These are phyloP conservation scores for Neurospora sp. DNA, from an alignment of 495 filamentous ascomycete species.

Conservation along the genomic window DNA sequence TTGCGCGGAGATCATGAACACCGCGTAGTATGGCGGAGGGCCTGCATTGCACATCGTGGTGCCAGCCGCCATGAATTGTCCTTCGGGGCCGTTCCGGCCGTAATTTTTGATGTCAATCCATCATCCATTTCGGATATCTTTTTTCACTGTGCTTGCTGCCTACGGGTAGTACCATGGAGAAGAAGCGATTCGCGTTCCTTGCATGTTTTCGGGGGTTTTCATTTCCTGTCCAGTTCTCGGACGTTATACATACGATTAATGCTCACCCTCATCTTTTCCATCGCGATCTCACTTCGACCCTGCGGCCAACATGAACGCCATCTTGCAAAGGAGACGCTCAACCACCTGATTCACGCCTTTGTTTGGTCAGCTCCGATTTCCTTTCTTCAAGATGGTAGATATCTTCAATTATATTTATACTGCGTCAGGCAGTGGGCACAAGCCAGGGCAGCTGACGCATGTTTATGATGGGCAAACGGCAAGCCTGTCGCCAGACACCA, in stretches of 20 bases:
- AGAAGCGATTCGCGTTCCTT: background rate
- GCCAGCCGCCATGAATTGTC: conserved; percentile 14
- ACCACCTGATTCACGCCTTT: background rate
- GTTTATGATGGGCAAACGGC: background rate
- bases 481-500: background rate
- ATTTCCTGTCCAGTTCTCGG: background rate
- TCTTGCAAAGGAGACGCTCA: background rate
- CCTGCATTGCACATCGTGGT: conserved; percentile 19
- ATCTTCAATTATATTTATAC: no score
- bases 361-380: background rate
- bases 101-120: conserved; percentile 13
- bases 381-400: background rate
- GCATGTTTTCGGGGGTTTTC: background rate
- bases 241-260: background rate
- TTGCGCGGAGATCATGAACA: conserved; percentile 11
- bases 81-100: conserved; percentile 18
- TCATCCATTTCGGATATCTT: conserved; percentile 3
- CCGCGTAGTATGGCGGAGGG: conserved; percentile 10
- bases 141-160: conserved; percentile 14
- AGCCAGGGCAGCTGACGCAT: background rate
- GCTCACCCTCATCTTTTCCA: background rate
- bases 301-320: background rate
- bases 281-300: background rate
- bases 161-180: conserved; percentile 11
- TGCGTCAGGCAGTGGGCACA: background rate